A percentile compares a stretch with the other conserved stretches of the same genome.
Conservation (phyloP, 2,329 filamentous ascomycete species). For the Gnomoniopsis sp. region DNA sequence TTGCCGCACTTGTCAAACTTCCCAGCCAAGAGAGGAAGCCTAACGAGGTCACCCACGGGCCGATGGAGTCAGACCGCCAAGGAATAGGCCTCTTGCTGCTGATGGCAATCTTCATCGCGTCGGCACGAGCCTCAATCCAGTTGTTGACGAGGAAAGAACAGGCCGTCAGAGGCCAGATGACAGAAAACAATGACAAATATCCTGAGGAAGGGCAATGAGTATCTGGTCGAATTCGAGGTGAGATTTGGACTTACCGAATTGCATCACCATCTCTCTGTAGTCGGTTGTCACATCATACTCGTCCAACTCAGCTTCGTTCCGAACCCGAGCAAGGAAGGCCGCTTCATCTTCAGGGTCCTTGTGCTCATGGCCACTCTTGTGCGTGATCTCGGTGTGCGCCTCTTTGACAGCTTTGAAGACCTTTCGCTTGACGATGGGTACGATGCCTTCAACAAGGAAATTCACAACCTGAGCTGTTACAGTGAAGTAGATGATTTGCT, state of each 20-base stretch:
- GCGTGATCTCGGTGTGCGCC: conserved; percentile 58
- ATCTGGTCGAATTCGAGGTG: not conserved
- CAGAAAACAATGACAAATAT: conserved; percentile 86
- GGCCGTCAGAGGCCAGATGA: conserved; percentile 91
- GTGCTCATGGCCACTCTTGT: conserved; percentile 45
- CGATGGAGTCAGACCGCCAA: conserved; percentile 88
- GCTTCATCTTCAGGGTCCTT: conserved; percentile 75
- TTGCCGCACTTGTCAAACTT: conserved; percentile 78
- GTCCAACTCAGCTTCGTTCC: conserved; percentile 76
- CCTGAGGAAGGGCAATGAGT: conserved; percentile 43
- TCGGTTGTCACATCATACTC: conserved; percentile 88
- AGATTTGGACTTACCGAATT: conserved; percentile 53
- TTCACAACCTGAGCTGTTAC: conserved; percentile 91
- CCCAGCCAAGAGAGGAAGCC: conserved; percentile 93
- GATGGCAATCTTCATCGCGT: conserved; percentile 90
- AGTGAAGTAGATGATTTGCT: conserved; percentile 94
- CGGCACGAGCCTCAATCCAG: conserved; percentile 90
- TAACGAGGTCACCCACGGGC: conserved; percentile 83
- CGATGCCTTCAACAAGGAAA: conserved; percentile 76
- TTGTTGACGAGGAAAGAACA: conserved; percentile 91
- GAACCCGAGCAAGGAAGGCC: conserved; percentile 75
- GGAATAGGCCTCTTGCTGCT: conserved; percentile 87
- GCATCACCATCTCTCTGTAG: conserved; percentile 89
- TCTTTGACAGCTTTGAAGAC: conserved; percentile 76
- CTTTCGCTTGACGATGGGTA: conserved; percentile 80